Conservation (phyloP, 2,329 filamentous ascomycete species). For the Pyrenophora seminiperda region DNA sequence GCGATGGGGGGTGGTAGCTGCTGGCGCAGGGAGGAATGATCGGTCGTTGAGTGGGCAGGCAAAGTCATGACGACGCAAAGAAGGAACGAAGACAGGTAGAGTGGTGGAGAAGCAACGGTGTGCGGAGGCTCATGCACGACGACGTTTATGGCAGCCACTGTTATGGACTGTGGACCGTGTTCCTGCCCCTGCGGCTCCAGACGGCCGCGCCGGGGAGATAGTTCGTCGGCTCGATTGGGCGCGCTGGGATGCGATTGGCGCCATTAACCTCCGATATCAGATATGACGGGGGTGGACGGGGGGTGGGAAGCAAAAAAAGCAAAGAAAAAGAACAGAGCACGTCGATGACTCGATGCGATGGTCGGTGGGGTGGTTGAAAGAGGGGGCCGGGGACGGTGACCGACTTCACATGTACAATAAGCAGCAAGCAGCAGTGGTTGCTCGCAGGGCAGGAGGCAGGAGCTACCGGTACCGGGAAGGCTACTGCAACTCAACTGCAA, state of each 20-base stretch:
- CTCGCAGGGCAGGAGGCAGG: too few species aligned
- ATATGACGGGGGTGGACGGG: too few species aligned
- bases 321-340: conserved; percentile 23
- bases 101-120: conserved; percentile 31
- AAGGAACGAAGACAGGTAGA: conserved; percentile 29
- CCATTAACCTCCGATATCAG: conserved; percentile 3
- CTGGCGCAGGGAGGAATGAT: conserved; percentile 13
- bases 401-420: too few species aligned
- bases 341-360: too few species aligned
- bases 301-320: conserved; percentile 1
- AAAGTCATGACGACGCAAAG: conserved; percentile 23
- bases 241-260: conserved; percentile 4
- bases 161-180: conserved; percentile 30
- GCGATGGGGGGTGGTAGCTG: conserved; percentile 1
- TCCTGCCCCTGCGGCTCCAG: conserved; percentile 32
- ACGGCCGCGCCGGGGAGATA: not conserved
- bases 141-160: conserved; percentile 35
- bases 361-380: too few species aligned
- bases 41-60: conserved; percentile 11
- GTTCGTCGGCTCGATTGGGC: conserved; percentile 1
- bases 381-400: too few species aligned
- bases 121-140: conserved; percentile 38
- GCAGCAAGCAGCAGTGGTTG: too few species aligned
- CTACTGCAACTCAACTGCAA: too few species aligned
- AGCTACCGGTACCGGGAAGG: too few species aligned